Percentiles rank a stretch among this genome's conserved stretches.
phyloP scores from a whole-genome alignment of 768 basidiomycete genomes.

The Mycena filopes region DNA sequence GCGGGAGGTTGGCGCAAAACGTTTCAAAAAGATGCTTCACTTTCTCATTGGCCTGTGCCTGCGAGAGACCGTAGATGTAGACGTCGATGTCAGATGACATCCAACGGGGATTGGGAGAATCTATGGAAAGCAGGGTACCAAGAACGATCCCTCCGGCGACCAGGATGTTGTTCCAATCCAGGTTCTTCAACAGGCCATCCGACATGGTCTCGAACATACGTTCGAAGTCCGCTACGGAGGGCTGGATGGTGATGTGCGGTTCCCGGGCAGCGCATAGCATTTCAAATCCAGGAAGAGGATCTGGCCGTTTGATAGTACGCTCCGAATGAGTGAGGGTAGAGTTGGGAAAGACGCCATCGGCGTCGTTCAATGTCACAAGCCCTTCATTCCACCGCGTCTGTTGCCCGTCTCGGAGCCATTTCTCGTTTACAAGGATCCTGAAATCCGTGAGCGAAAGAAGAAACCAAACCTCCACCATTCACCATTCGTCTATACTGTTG shows the following conservation, averaged over 20 bases:
- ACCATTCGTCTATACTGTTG: conserved; percentile 21
- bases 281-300: neutral
- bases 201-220: neutral
- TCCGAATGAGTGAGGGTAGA: neutral
- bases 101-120: neutral
- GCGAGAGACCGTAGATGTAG: conserved; percentile 16
- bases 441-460: too few relatives aligned
- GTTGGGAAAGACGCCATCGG: neutral
- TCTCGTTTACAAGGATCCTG: conserved; percentile 18
- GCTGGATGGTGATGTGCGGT: conserved; percentile 1
- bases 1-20: neutral
- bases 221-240: conserved; percentile 5
- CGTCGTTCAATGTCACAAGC: conserved; percentile 4
- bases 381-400: conserved; percentile 1
- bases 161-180: conserved; percentile 20
- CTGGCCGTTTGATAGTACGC: neutral
- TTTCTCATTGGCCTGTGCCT: conserved; percentile 1
- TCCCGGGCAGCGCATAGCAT: neutral
- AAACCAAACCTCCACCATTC: too few relatives aligned
- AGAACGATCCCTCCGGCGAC: conserved; percentile 22
- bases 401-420: neutral
- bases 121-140: neutral
- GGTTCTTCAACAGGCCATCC: neutral
- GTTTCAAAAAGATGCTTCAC: conserved; percentile 8
- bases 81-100: conserved; percentile 20